Percentiles rank a stretch among this genome's conserved stretches.
Conservation (phyloP, 2,329 filamentous ascomycete genomes). For the Aureobasidium sp. region DNA sequence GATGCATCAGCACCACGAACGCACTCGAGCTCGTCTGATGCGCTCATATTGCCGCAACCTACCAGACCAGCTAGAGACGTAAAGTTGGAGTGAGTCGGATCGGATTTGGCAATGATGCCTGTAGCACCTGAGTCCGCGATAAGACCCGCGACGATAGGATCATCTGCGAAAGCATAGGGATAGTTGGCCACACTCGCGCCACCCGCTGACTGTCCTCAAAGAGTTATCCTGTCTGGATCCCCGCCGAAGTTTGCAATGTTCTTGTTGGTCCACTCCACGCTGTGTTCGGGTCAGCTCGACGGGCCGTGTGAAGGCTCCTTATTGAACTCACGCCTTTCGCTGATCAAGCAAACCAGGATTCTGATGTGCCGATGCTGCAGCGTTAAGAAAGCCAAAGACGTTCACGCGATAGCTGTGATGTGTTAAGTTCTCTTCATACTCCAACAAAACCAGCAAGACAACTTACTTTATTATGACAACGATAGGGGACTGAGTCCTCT, state of each 20-base stretch:
- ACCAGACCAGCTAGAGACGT: constrained; percentile 41
- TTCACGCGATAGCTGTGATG: constrained; percentile 45
- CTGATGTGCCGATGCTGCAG: constrained; percentile 33
- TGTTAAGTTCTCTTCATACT: too few relatives aligned
- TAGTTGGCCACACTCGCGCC: constrained; percentile 41
- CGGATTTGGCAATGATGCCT: constrained; percentile 32
- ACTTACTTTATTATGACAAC: constrained; percentile 44
- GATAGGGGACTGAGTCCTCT: constrained; percentile 38
- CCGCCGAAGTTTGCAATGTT: constrained; percentile 61
- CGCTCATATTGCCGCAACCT: constrained; percentile 33
- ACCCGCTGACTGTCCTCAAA: constrained; percentile 35
- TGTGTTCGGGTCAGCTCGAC: too few relatives aligned
- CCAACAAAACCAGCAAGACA: too few relatives aligned
- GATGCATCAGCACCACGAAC: constrained; percentile 36
- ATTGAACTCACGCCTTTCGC: too few relatives aligned
- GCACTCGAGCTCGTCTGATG: constrained; percentile 39
- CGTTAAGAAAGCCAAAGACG: constrained; percentile 47
- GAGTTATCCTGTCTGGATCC: constrained; percentile 31
- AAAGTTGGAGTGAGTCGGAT: constrained; percentile 40
- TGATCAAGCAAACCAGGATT: constrained; percentile 64
- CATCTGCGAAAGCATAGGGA: constrained; percentile 52
- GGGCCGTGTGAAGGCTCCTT: too few relatives aligned
- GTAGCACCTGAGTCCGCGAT: constrained; percentile 54
- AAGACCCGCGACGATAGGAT: constrained; percentile 56
- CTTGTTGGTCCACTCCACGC: constrained; percentile 56